A percentile compares a stretch with the other conserved stretches of the same genome.
These are phyloP conservation scores for Amphirosellinia nigrospora DNA, from an alignment of 495 filamentous ascomycete species.

Conservation along the genomic window DNA sequence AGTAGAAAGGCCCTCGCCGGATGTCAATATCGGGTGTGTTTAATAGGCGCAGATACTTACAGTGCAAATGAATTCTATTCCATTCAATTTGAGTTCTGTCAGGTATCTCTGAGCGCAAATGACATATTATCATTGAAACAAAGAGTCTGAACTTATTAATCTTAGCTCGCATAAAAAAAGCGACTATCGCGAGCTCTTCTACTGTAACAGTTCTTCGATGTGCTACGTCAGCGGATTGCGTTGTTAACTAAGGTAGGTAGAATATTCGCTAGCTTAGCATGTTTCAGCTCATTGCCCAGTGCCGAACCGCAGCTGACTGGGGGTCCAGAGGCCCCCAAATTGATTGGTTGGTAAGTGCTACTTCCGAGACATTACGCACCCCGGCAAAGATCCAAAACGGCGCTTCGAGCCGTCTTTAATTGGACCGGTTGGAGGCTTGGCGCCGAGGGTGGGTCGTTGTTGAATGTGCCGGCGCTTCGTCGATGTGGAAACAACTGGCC, in stretches of 20 bases:
- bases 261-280: background rate
- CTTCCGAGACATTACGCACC: constrained; percentile 19
- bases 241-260: too few species aligned
- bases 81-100: background rate
- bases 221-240: background rate
- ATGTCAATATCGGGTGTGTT: background rate
- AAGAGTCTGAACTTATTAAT: background rate
- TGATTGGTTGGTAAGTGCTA: constrained; percentile 6
- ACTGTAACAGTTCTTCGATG: background rate
- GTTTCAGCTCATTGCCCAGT: constrained; percentile 6
- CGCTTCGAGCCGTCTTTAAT: constrained; percentile 23
- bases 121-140: background rate
- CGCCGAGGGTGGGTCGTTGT: background rate
- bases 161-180: background rate
- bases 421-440: constrained; percentile 20
- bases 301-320: background rate
- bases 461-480: constrained; percentile 17
- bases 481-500: constrained; percentile 1
- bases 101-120: background rate
- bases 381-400: constrained; percentile 15
- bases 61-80: background rate
- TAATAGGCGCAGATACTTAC: background rate
- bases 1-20: background rate
- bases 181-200: background rate
- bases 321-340: background rate